Conservation (phyloP, 176 grass and related monocot genomes). For the Secale cereale region DNA sequence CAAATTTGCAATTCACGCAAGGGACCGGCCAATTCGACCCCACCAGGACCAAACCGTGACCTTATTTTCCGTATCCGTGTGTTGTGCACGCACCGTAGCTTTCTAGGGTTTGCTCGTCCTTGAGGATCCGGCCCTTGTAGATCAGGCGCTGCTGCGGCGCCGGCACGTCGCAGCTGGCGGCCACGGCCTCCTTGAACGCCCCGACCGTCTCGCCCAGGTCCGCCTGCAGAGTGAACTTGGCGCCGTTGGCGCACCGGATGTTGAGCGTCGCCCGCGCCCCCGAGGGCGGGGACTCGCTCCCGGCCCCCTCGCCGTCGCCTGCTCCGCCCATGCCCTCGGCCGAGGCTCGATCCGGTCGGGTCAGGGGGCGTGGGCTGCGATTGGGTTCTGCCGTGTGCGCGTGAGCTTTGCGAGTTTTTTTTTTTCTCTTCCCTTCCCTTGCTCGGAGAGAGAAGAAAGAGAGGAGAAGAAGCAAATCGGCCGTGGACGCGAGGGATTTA, state of each 20-base stretch:
- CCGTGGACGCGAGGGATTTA: slow-evolving; percentile 18
- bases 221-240: slow-evolving; percentile 67
- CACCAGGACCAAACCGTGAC: neutral
- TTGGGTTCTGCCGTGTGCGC: slow-evolving; percentile 30
- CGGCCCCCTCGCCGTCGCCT: slow-evolving; percentile 26
- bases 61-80: neutral
- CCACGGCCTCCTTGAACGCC: slow-evolving; percentile 66
- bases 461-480: neutral
- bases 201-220: slow-evolving; percentile 56
- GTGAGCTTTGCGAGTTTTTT: slow-evolving; percentile 25
- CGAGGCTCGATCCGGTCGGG: slow-evolving; percentile 39
- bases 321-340: slow-evolving; percentile 48
- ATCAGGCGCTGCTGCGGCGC: slow-evolving; percentile 93
- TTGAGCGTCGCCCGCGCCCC: slow-evolving; percentile 40
- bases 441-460: neutral
- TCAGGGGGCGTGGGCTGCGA: slow-evolving; percentile 21
- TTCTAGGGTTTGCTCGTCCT: slow-evolving; percentile 89
- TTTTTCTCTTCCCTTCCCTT: neutral
- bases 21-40: neutral
- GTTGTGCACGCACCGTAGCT: slow-evolving; percentile 67
- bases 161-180: slow-evolving; percentile 72
- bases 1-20: slow-evolving; percentile 17
- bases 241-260: slow-evolving; percentile 78
- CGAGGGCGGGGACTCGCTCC: slow-evolving; percentile 25
- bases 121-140: slow-evolving; percentile 94